Conservation (phyloP, 805 yeast genomes). For the Teunomyces atbi region DNA sequence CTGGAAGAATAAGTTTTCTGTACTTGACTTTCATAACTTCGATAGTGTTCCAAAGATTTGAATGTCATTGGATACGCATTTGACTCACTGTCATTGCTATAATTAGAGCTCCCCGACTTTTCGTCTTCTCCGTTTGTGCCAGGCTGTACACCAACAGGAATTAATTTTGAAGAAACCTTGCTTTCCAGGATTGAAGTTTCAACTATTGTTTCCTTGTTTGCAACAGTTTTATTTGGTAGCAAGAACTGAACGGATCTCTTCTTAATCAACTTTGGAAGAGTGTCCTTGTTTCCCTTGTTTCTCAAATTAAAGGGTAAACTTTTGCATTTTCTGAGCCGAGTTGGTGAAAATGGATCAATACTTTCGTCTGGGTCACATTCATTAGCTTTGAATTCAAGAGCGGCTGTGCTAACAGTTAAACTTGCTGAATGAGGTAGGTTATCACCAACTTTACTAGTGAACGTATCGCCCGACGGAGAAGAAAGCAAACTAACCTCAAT, state of each 20-base stretch:
- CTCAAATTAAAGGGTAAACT: constrained; percentile 7
- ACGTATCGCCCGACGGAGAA: not conserved
- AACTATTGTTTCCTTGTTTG: not conserved
- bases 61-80: not conserved
- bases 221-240: not conserved
- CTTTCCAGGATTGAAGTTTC: not conserved
- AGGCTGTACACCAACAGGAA: too few species aligned
- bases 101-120: not conserved
- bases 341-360: constrained; percentile 13
- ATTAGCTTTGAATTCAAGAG: not conserved
- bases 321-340: constrained; percentile 8
- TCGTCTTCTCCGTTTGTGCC: not conserved
- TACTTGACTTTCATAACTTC: constrained; percentile 1
- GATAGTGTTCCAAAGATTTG: constrained; percentile 1
- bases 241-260: constrained; percentile 8
- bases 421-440: not conserved
- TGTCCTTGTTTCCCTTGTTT: not conserved
- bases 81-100: not conserved
- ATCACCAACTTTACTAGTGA: not conserved
- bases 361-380: constrained; percentile 8
- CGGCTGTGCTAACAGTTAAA: not conserved
- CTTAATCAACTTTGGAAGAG: not conserved
- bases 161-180: not conserved
- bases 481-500: not conserved
- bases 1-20: not conserved